Conservation (phyloP, 208 protist genomes). For the Trypanosoma conorhini region DNA sequence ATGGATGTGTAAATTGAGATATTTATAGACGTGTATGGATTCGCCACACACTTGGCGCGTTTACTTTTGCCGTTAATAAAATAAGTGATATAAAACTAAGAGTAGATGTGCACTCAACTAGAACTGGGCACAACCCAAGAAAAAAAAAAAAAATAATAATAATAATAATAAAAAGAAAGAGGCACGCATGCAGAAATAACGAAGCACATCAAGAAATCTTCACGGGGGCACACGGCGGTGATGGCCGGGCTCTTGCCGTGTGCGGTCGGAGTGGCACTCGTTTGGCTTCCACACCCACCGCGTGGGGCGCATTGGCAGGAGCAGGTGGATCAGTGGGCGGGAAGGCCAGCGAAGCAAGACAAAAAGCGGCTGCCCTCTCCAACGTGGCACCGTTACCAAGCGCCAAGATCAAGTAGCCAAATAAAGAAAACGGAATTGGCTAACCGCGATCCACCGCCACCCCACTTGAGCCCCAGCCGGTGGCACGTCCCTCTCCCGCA, state of each 20-base stretch:
- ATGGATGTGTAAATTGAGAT: not conserved
- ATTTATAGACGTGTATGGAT: too few relatives aligned
- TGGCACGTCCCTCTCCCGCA: not conserved
- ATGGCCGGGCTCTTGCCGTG: not conserved
- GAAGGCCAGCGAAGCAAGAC: not conserved
- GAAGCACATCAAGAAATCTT: not conserved
- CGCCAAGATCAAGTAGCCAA: too few relatives aligned
- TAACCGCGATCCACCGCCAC: not conserved
- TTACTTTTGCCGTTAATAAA: too few relatives aligned
- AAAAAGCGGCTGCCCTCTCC: not conserved
- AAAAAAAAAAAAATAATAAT: not conserved
- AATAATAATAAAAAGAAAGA: not conserved
- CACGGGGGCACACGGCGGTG: not conserved
- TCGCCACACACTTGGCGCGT: too few relatives aligned
- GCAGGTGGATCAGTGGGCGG: not conserved
- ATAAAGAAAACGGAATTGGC: not conserved
- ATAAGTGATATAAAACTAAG: too few relatives aligned
- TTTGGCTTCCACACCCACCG: too few relatives aligned
- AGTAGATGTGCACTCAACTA: not conserved
- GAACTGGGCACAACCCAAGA: not conserved
- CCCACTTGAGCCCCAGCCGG: not conserved
- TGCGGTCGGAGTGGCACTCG: not conserved
- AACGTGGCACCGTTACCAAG: too few relatives aligned
- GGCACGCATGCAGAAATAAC: not conserved
- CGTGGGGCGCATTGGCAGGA: too few relatives aligned